Conservation (phyloP, 345 rosid species). For the Gossypium longicalyx region DNA sequence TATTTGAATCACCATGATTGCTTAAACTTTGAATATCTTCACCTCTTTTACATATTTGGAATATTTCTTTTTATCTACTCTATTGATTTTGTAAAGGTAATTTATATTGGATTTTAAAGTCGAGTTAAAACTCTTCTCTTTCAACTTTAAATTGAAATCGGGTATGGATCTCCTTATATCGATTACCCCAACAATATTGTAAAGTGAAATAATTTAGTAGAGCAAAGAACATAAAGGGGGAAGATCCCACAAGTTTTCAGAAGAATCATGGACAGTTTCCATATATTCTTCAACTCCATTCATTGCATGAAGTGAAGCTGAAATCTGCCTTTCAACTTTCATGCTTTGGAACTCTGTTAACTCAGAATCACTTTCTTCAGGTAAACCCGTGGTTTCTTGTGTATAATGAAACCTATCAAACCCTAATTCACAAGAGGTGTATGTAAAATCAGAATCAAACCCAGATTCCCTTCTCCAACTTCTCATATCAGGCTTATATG, state of each 20-base stretch:
- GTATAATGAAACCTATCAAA: slow-evolving; percentile 42
- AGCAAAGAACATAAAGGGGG: slow-evolving; percentile 47
- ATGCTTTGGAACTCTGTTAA: slow-evolving; percentile 62
- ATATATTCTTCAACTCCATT: slow-evolving; percentile 64
- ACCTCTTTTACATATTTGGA: no score
- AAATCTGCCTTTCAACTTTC: slow-evolving; percentile 65
- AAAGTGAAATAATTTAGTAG: neutral
- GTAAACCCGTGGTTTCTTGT: slow-evolving; percentile 38
- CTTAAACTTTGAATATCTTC: no score
- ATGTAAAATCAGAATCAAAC: slow-evolving; percentile 27
- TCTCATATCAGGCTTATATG: slow-evolving; percentile 57
- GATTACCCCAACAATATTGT: neutral
- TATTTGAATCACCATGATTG: no score
- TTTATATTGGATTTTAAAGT: no score
- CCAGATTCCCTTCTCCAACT: slow-evolving; percentile 31
- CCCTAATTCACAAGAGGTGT: slow-evolving; percentile 23
- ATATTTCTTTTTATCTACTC: no score
- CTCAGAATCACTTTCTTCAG: slow-evolving; percentile 19
- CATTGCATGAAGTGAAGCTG: slow-evolving; percentile 62
- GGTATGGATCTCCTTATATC: no score
- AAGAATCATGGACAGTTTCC: slow-evolving; percentile 44
- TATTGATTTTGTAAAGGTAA: no score
- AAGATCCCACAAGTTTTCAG: slow-evolving; percentile 64
- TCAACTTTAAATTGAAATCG: no score
- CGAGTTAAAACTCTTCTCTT: no score